Conservation (phyloP, 2,329 filamentous ascomycete genomes). For the Orbilia ellipsospora region DNA sequence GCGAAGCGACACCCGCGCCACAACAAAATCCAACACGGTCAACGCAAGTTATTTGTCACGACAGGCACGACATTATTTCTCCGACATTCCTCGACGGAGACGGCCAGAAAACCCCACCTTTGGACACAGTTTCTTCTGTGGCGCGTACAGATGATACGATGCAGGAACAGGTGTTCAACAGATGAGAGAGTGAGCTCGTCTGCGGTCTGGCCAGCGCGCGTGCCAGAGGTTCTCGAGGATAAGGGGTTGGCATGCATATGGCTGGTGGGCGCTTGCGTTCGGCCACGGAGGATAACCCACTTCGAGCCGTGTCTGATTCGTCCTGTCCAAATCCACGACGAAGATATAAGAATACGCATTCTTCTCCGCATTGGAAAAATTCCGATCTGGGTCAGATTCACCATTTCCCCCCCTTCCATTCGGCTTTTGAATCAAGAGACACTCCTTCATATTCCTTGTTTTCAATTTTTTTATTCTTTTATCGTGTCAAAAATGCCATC, state of each 20-base stretch:
- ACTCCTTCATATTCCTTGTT: not conserved
- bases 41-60: constrained; percentile 21
- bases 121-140: constrained; percentile 8
- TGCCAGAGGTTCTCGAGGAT: not conserved
- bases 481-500: constrained; percentile 1
- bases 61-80: not conserved
- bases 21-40: constrained; percentile 43
- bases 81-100: not conserved
- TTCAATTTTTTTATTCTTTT: not conserved
- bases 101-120: not conserved
- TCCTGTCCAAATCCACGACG: not conserved
- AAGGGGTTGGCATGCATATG: constrained; percentile 1
- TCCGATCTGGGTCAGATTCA: not conserved
- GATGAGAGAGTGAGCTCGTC: not conserved
- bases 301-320: constrained; percentile 11
- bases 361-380: constrained; percentile 12
- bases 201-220: not conserved
- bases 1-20: constrained; percentile 21
- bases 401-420: constrained; percentile 1
- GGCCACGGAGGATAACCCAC: constrained; percentile 1
- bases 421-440: not conserved
- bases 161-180: not conserved
- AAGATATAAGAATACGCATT: constrained; percentile 13
- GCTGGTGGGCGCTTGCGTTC: constrained; percentile 5
- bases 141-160: not conserved